A percentile compares a stretch with the other conserved stretches of the same genome.
These are phyloP conservation scores for Podospora tetraspora DNA, from an alignment of 495 filamentous ascomycete genomes.

Conservation along the genomic window DNA sequence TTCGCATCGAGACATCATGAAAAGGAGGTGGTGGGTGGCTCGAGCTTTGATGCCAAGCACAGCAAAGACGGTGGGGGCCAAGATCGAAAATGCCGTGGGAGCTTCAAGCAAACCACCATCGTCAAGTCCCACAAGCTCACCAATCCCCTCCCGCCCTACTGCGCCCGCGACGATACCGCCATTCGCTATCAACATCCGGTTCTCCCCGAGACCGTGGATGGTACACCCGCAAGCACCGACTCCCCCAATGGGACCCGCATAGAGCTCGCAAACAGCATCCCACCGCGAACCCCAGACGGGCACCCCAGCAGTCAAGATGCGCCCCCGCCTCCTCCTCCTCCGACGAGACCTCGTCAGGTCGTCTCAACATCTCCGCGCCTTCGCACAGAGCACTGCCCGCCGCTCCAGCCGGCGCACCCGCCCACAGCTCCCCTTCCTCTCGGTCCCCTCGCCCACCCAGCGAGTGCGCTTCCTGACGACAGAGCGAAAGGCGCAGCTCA, in stretches of 20 bases:
- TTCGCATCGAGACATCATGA: not conserved
- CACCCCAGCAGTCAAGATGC: constrained; percentile 16
- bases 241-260: constrained; percentile 1
- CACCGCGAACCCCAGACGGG: not conserved
- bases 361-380: constrained; percentile 17
- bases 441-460: constrained; percentile 44
- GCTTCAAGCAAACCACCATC: not conserved
- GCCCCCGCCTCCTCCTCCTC: constrained; percentile 21
- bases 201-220: not conserved
- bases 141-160: not conserved
- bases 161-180: not conserved
- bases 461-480: constrained; percentile 71
- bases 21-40: not conserved
- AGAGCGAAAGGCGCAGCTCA: constrained; percentile 62
- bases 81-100: not conserved
- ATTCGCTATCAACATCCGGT: not conserved
- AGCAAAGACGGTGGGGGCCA: not conserved
- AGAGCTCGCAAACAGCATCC: not conserved
- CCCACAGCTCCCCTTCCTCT: constrained; percentile 78
- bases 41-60: not conserved
- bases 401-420: constrained; percentile 35
- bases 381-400: constrained; percentile 23
- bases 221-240: not conserved
- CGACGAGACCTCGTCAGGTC: constrained; percentile 17
- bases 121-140: not conserved